Percentiles rank a stretch among this genome's conserved stretches.
Conservation (phyloP, 257 asterid genomes). For the Solanum ossicruentum region DNA sequence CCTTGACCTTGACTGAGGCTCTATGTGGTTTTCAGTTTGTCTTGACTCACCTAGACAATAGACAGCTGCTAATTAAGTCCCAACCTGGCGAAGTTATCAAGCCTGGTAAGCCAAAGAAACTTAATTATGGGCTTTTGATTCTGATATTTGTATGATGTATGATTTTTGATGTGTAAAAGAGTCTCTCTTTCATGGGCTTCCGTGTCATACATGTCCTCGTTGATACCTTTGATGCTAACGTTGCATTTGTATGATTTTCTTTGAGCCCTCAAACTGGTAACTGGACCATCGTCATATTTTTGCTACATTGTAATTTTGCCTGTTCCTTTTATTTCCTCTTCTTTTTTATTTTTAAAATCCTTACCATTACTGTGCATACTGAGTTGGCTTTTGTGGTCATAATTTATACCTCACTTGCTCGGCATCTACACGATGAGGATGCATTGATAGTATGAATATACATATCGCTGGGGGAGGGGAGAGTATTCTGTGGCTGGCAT, state of each 20-base stretch:
- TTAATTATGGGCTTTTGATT: not conserved
- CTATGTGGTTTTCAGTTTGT: slow-evolving; percentile 16
- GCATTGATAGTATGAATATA: not conserved
- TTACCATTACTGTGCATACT: not conserved
- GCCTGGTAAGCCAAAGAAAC: slow-evolving; percentile 4
- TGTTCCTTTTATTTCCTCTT: not conserved
- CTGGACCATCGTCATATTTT: not conserved
- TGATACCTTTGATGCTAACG: not conserved
- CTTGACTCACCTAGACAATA: slow-evolving; percentile 8
- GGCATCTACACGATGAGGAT: not conserved
- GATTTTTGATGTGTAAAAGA: not conserved
- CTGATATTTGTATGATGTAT: not conserved
- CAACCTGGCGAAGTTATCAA: slow-evolving; percentile 14
- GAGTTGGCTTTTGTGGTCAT: not conserved
- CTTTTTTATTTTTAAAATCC: not conserved
- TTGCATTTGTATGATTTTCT: not conserved
- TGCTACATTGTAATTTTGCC: not conserved
- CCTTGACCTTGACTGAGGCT: slow-evolving; percentile 14
- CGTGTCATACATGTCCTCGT: not conserved
- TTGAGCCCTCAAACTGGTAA: not conserved
- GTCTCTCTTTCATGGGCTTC: not conserved
- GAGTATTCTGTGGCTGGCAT: not conserved
- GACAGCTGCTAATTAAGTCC: slow-evolving; percentile 12
- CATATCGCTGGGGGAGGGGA: not conserved
- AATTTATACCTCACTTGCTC: not conserved